Percentiles rank a stretch among this genome's conserved stretches.
phyloP scores from a whole-genome alignment of 441 rosid genomes.

The Bocquillonia castaneifolia region DNA sequence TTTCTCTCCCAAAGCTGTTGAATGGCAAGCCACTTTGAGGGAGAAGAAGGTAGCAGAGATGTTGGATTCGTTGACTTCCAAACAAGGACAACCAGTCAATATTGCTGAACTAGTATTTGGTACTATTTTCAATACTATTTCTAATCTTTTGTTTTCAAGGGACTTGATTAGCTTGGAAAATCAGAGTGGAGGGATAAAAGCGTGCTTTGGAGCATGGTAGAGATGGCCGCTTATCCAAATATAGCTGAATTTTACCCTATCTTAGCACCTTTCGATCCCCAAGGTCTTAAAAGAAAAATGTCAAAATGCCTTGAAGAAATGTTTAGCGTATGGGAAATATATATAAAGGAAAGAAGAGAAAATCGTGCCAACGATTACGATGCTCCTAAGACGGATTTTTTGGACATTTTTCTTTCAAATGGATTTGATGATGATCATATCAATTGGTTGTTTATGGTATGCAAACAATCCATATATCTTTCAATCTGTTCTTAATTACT shows the following conservation, averaged over 20 bases:
- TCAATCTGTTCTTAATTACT: neutral
- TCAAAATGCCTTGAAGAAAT: neutral
- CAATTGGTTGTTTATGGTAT: constrained; percentile 18
- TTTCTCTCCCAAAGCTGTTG: constrained; percentile 20
- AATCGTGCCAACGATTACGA: neutral
- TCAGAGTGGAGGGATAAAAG: neutral
- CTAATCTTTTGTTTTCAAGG: constrained; percentile 16
- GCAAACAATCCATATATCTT: neutral
- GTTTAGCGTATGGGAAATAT: constrained; percentile 18
- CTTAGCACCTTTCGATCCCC: constrained; percentile 24
- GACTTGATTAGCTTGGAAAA: constrained; percentile 11
- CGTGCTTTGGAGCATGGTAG: constrained; percentile 17
- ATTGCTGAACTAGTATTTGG: constrained; percentile 21
- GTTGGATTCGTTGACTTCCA: constrained; percentile 19
- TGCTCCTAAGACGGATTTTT: constrained; percentile 7
- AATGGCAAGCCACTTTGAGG: constrained; percentile 17
- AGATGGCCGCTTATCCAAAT: constrained; percentile 24
- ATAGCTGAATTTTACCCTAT: constrained; percentile 27
- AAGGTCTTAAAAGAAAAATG: constrained; percentile 17
- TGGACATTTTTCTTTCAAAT: constrained; percentile 23
- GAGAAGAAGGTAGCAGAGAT: constrained; percentile 24
- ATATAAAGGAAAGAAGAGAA: constrained; percentile 25
- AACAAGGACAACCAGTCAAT: constrained; percentile 17
- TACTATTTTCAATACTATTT: constrained; percentile 9
- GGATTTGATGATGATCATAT: constrained; percentile 22